These are phyloP conservation scores for Ganoderma boninense DNA, from an alignment of 1,284 basidiomycete genomes.

Conservation along the genomic window DNA sequence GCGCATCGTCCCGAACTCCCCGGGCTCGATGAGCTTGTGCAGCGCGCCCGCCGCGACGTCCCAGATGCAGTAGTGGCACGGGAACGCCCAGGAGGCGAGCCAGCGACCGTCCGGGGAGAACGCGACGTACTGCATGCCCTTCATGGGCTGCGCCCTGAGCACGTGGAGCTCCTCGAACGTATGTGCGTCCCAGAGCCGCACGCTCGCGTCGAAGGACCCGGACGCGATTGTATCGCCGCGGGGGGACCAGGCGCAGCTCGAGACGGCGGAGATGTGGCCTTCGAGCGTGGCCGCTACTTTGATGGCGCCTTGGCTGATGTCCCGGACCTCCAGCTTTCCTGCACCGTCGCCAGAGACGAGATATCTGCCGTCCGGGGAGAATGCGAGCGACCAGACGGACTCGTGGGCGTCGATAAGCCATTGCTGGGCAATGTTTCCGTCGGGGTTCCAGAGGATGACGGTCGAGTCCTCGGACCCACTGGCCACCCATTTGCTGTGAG, in stretches of 20 bases:
- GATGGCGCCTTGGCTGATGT: not conserved
- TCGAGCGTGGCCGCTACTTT: not conserved
- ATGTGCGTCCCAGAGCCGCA: not conserved
- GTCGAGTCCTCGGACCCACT: not conserved
- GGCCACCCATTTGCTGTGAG: not conserved
- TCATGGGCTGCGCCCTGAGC: not conserved
- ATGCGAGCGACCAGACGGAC: not conserved
- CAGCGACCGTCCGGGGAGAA: conserved; percentile 1
- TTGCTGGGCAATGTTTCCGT: not conserved
- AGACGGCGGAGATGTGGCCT: not conserved
- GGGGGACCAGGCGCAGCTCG: not conserved
- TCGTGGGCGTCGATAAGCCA: not conserved
- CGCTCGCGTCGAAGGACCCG: not conserved
- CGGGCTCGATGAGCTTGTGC: not conserved
- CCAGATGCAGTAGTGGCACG: not conserved
- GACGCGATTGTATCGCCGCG: not conserved
- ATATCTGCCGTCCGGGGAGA: not conserved
- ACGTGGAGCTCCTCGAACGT: not conserved
- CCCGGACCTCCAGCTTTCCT: not conserved
- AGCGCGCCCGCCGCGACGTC: not conserved
- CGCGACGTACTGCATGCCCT: not conserved
- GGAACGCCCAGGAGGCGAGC: not conserved
- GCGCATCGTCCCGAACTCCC: not conserved
- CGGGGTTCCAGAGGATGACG: not conserved
- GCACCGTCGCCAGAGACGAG: not conserved